Conservation (phyloP, 805 yeast species). For the Hanseniaspora lachancei region DNA sequence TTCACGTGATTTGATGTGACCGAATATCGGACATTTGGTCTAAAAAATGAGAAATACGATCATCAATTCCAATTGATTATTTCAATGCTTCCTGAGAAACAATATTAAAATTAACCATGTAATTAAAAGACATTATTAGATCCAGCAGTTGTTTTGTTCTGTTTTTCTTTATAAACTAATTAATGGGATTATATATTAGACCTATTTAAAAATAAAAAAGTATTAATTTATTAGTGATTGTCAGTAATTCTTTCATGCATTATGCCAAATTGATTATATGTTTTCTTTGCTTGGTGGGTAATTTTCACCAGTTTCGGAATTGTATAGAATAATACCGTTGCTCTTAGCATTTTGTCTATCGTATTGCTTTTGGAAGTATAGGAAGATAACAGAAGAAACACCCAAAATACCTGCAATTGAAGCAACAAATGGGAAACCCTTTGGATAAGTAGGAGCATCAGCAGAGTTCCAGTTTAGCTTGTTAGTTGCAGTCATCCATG, state of each 20-base stretch:
- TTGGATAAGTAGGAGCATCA: slow-evolving; percentile 42
- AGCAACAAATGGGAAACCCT: slow-evolving; percentile 39
- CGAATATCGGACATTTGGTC: background rate
- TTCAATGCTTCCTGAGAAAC: no score
- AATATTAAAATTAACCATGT: no score
- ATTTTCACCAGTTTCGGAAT: slow-evolving; percentile 18
- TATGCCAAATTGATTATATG: background rate
- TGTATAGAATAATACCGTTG: slow-evolving; percentile 29
- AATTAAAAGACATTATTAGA: no score
- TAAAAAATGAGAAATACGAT: background rate
- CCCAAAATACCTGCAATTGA: slow-evolving; percentile 24
- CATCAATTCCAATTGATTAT: no score
- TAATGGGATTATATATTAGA: background rate
- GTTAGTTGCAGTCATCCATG: slow-evolving; percentile 42
- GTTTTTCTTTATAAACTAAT: no score
- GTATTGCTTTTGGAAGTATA: slow-evolving; percentile 30
- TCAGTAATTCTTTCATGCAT: background rate
- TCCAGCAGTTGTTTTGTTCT: no score
- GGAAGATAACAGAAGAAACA: slow-evolving; percentile 21
- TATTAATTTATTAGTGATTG: background rate
- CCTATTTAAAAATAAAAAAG: background rate
- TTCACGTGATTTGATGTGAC: background rate
- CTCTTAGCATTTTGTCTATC: slow-evolving; percentile 28
- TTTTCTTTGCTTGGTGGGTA: slow-evolving; percentile 13
- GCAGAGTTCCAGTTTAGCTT: slow-evolving; percentile 34